Evolutionary conservation across 1,139 yeast species (phyloP).

Genomic region (Kodamaea suecica): DNA sequence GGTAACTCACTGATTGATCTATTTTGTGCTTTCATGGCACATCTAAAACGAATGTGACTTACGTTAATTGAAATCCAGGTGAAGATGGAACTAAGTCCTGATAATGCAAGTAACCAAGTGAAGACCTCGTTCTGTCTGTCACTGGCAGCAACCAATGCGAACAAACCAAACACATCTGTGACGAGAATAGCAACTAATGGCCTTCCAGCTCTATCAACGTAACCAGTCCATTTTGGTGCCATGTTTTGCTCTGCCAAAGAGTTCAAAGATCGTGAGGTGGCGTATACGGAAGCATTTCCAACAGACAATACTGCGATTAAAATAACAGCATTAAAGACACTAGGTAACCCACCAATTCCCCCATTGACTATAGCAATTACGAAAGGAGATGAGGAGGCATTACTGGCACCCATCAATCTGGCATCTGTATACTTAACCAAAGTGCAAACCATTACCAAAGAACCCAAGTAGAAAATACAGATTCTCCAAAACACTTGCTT

Average conservation of each 20-base stretch:
- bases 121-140: conserved; percentile 63
- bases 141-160: conserved; percentile 73
- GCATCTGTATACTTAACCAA: conserved; percentile 43
- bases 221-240: conserved; percentile 33
- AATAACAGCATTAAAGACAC: conserved; percentile 50
- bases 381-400: conserved; percentile 58
- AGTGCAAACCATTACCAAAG: conserved; percentile 43
- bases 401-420: conserved; percentile 31
- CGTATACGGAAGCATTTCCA: conserved; percentile 41
- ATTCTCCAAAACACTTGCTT: conserved; percentile 76
- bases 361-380: conserved; percentile 57
- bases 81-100: conserved; percentile 80
- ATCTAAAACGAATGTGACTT: conserved; percentile 76
- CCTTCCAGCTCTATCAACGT: conserved; percentile 31
- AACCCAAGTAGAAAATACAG: conserved; percentile 52
- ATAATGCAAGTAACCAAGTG: conserved; percentile 76
- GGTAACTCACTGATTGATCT: conserved; percentile 65
- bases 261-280: conserved; percentile 31
- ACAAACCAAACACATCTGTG: conserved; percentile 52
- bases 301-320: conserved; percentile 48
- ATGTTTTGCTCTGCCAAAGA: conserved; percentile 33
- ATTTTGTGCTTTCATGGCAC: conserved; percentile 66
- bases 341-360: conserved; percentile 54
- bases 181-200: conserved; percentile 31
- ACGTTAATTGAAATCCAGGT: conserved; percentile 81